Base-by-base conservation (phyloP, 108 stramenopile species). In the Parietichytrium sp. region DNA sequence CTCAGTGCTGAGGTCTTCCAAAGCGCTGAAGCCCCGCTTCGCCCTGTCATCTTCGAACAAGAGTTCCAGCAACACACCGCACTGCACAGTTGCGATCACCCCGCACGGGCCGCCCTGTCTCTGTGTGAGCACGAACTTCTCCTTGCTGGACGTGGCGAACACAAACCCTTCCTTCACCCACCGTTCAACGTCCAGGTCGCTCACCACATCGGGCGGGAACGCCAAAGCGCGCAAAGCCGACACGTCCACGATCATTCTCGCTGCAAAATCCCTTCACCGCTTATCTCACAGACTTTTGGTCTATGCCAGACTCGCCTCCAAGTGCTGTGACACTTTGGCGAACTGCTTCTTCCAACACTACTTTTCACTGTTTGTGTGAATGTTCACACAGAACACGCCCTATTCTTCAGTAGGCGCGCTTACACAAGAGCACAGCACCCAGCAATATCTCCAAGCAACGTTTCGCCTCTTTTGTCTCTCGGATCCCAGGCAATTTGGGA, bases 81-180 rank as follows among this genome's bases (percentile, higher is more conserved):
- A 49, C n/a, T 80, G 79, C 13, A 51, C 49, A 4, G 79, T 15
- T 1, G 79, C 79, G 30, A 80, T 18, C 16, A 80, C 50, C 7
- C 79, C 79, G 47, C 79, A 80, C n/a, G 79, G 79, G 1, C 79
- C 79, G 49, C 79, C 79, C 16, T n/a, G 49, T 8, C n/a, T 29
- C 79, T 80, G 50, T 31, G 30, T 25, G 27, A 80, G 49, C 26
- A 50, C 79, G 79, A 48, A 78, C 23, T 25, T 23, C 18, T 25
- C 26, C 50, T 29, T 3, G 29, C 49, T 27, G 52, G 7, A 23
- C 52, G 7, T 6, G 4, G 26, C 50, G 79, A 29, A 50, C 29
- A 7, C 4, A 20, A 80, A 80, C 51, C 20, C 1, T 1, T 72
- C 61, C 20, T 42, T 42, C 10, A 72, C 33, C 61, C 61, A 72